Conservation (phyloP, 352 stramenopile genomes). For the Globisporangium perplexum region DNA sequence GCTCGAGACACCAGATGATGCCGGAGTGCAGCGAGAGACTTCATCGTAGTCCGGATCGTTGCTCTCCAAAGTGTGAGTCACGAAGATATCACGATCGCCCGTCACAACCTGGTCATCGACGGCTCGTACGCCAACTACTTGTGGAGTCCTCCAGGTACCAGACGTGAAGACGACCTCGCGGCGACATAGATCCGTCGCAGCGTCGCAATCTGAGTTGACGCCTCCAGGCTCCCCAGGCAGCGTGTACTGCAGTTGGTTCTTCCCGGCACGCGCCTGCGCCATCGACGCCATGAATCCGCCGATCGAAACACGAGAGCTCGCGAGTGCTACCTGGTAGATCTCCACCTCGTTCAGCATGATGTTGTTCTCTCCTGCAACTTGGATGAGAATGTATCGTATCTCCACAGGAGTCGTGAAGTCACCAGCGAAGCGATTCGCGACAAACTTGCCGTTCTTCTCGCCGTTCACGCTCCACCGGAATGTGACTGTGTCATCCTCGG, state of each 20-base stretch:
- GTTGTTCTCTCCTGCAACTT: constrained; percentile 54
- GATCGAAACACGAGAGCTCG: constrained; percentile 34
- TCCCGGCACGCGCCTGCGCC: constrained; percentile 15
- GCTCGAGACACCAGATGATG: background rate
- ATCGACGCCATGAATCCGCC: constrained; percentile 52
- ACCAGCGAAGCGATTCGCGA: constrained; percentile 28
- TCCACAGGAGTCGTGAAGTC: constrained; percentile 30
- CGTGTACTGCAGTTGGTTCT: constrained; percentile 44
- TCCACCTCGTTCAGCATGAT: constrained; percentile 57
- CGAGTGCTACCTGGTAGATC: constrained; percentile 57
- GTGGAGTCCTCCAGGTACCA: constrained; percentile 32
- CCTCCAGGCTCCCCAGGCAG: constrained; percentile 16
- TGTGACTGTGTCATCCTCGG: constrained; percentile 33
- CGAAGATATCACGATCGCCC: constrained; percentile 38
- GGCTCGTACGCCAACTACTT: constrained; percentile 30
- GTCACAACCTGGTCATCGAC: constrained; percentile 50
- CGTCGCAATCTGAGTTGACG: constrained; percentile 25
- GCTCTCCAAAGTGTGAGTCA: constrained; percentile 42
- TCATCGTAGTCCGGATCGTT: constrained; percentile 39
- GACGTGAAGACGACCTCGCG: constrained; percentile 57
- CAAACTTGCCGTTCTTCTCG: constrained; percentile 24
- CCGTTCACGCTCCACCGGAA: constrained; percentile 60
- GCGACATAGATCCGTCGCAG: constrained; percentile 35
- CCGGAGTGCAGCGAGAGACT: constrained; percentile 19
- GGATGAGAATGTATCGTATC: constrained; percentile 38